Percentiles rank a stretch among this genome's conserved stretches.
phyloP scores from a whole-genome alignment of 73 alveolate species.

The Paramecium primaurelia region DNA sequence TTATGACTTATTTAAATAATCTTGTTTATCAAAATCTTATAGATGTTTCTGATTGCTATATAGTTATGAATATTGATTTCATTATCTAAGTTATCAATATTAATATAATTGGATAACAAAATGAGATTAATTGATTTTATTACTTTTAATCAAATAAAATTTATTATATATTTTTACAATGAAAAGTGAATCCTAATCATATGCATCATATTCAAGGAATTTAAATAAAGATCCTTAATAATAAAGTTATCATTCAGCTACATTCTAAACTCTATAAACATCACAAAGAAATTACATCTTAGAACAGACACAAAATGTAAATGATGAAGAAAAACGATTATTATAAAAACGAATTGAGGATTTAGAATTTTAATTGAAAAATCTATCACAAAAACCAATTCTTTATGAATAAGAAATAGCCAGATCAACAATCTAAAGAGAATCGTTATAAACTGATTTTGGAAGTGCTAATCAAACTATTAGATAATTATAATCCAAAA shows the following conservation, averaged over 20 bases:
- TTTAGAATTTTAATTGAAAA: background rate
- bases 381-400: background rate
- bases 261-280: background rate
- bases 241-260: background rate
- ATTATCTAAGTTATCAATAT: background rate
- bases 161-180: background rate
- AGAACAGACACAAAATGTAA: background rate
- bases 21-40: background rate
- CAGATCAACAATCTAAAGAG: background rate
- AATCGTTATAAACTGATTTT: background rate
- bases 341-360: background rate
- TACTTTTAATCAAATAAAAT: background rate
- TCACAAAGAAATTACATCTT: background rate
- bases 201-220: background rate
- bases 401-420: background rate
- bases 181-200: slow-evolving; percentile 1
- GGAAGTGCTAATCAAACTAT: slow-evolving; percentile 12
- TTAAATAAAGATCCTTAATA: background rate
- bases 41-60: background rate
- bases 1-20: background rate
- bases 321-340: slow-evolving; percentile 16
- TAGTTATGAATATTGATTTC: background rate
- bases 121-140: background rate
- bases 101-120: background rate
- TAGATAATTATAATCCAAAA: background rate